Evolutionary conservation across 2,329 filamentous ascomycete species (phyloP).

Genomic region (Fusarium subtropicale): DNA sequence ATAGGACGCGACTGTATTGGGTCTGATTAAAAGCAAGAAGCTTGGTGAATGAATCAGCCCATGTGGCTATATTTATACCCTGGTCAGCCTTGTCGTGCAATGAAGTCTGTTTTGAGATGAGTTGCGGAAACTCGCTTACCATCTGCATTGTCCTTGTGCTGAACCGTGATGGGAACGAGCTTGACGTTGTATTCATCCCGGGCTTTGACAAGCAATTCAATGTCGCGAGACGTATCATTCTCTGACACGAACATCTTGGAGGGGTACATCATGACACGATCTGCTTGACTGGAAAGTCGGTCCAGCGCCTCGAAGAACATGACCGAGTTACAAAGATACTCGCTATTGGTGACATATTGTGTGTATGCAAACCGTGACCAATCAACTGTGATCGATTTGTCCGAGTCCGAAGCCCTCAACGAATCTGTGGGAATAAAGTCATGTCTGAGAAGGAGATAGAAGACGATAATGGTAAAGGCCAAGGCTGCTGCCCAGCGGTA

Average conservation of each 20-base stretch:
- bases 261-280: constrained; percentile 61
- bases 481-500: not conserved
- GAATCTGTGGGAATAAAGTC: not conserved
- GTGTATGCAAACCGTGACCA: constrained; percentile 57
- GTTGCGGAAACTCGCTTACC: constrained; percentile 42
- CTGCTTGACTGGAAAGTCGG: constrained; percentile 55
- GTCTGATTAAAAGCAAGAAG: constrained; percentile 76
- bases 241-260: constrained; percentile 51
- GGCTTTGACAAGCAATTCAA: constrained; percentile 55
- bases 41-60: constrained; percentile 75
- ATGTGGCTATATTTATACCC: constrained; percentile 56
- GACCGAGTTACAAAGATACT: constrained; percentile 62
- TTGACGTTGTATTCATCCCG: constrained; percentile 59
- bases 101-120: not conserved
- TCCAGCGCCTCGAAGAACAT: constrained; percentile 62
- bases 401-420: not conserved
- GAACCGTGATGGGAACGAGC: constrained; percentile 55
- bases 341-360: constrained; percentile 60
- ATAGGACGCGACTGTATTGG: constrained; percentile 63
- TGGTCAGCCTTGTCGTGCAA: not conserved
- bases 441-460: not conserved
- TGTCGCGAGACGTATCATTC: constrained; percentile 44
- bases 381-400: not conserved
- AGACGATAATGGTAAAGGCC: not conserved
- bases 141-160: constrained; percentile 51